A percentile compares a stretch with the other conserved stretches of the same genome.
phyloP scores from a whole-genome alignment of 352 stramenopile species.

The Pilasporangium apinafurcum region DNA sequence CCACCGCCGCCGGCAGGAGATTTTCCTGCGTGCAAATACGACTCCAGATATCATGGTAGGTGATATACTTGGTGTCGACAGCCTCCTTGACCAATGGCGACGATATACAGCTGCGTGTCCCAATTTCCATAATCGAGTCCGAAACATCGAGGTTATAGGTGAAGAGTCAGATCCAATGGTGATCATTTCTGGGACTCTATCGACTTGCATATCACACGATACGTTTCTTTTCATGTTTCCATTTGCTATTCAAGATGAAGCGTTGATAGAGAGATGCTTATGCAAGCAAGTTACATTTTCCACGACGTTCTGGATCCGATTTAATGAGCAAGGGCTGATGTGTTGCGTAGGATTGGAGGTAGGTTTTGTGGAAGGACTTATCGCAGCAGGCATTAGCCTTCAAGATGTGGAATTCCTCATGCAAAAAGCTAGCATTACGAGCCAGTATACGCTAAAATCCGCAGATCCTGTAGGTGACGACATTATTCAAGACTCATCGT shows the following conservation, averaged over 20 bases:
- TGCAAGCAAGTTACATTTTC: no score
- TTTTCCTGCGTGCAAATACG: conserved; percentile 8
- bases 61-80: conserved; percentile 7
- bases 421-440: no score
- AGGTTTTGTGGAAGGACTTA: conserved; percentile 4
- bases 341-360: no score
- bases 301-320: no score
- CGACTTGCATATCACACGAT: not conserved
- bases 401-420: conserved; percentile 2
- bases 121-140: conserved; percentile 2
- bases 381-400: not conserved
- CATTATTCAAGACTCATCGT: no score
- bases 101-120: conserved; percentile 12
- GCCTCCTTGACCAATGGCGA: conserved; percentile 14
- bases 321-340: no score
- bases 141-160: not conserved
- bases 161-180: conserved; percentile 1
- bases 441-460: no score
- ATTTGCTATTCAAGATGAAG: no score
- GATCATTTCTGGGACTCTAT: not conserved
- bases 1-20: no score
- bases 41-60: conserved; percentile 6
- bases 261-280: no score
- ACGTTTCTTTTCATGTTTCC: conserved; percentile 13
- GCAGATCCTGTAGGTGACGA: no score